These are phyloP conservation scores for Fusarium vanettenii DNA, from an alignment of 2,329 filamentous ascomycete species.

Conservation along the genomic window DNA sequence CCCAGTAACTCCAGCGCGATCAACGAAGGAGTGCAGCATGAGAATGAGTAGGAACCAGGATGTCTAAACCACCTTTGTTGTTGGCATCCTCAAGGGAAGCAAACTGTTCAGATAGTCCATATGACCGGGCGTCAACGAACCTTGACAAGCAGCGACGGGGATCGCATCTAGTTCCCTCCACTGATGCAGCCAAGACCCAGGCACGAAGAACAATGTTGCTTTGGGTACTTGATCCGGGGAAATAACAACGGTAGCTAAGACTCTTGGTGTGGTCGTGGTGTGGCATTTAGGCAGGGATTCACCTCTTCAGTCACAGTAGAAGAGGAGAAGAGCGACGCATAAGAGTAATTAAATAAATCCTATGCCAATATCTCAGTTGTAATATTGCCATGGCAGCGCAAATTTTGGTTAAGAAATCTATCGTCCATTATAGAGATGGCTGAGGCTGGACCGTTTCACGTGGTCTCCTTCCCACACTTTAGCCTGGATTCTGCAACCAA, in stretches of 20 bases:
- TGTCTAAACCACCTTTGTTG: neutral
- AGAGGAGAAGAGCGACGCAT: neutral
- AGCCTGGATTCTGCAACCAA: conserved; percentile 26
- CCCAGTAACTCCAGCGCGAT: too few species aligned
- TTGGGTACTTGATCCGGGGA: neutral
- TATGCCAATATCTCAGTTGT: neutral
- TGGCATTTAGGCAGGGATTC: neutral
- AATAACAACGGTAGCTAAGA: neutral
- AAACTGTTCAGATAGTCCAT: neutral
- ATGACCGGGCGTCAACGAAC: neutral
- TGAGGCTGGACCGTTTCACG: neutral
- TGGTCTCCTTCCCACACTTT: neutral
- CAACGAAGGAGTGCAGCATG: neutral
- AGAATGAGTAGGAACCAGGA: neutral
- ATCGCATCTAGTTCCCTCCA: neutral
- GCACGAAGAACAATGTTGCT: neutral
- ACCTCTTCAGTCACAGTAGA: neutral
- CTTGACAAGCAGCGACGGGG: neutral
- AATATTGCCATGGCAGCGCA: neutral
- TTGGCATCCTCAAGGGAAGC: neutral
- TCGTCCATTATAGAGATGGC: neutral
- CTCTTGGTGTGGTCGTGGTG: neutral
- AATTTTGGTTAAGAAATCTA: neutral
- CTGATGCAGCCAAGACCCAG: neutral
- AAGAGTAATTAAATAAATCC: neutral